These are phyloP conservation scores for Psilocybe cyanescens DNA, from an alignment of 768 basidiomycete species.

Conservation along the genomic window DNA sequence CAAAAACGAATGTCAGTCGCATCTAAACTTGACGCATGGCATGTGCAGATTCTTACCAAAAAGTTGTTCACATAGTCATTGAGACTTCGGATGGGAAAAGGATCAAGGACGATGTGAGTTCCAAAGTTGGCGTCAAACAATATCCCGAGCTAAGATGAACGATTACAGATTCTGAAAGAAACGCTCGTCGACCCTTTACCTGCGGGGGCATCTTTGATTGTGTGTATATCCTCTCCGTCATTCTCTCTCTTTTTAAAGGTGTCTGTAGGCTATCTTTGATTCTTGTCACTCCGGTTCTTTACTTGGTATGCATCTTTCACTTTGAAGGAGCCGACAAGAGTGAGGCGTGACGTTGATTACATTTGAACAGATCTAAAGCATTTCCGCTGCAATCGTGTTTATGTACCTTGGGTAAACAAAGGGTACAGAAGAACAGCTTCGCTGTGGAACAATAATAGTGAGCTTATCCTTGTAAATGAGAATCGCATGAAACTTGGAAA, in stretches of 20 bases:
- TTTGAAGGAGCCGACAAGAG: too few species aligned
- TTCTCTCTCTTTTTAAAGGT: not conserved
- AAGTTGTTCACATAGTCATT: slow-evolving; percentile 29
- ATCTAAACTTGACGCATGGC: not conserved
- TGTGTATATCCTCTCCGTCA: slow-evolving; percentile 20
- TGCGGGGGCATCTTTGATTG: slow-evolving; percentile 37
- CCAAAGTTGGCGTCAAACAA: not conserved
- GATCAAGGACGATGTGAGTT: slow-evolving; percentile 41
- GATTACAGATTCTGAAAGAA: slow-evolving; percentile 34
- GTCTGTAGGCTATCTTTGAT: slow-evolving; percentile 36
- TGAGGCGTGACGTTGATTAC: not conserved
- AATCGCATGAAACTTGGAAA: not conserved
- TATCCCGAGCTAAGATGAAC: not conserved
- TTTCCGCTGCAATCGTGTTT: slow-evolving; percentile 46
- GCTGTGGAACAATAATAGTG: slow-evolving; percentile 35
- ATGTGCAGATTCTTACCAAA: not conserved
- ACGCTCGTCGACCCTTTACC: slow-evolving; percentile 42
- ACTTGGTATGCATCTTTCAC: slow-evolving; percentile 30
- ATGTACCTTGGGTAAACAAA: slow-evolving; percentile 50
- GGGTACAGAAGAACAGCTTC: slow-evolving; percentile 39
- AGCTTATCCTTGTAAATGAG: not conserved
- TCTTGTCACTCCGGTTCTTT: slow-evolving; percentile 46
- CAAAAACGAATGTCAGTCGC: slow-evolving; percentile 51
- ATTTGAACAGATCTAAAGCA: slow-evolving; percentile 41
- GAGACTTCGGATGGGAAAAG: slow-evolving; percentile 40